Evolutionary conservation across 768 basidiomycete genomes (phyloP), one percentile per base, ranked within the genome.

Genomic region (Tricholomella constricta): DNA sequence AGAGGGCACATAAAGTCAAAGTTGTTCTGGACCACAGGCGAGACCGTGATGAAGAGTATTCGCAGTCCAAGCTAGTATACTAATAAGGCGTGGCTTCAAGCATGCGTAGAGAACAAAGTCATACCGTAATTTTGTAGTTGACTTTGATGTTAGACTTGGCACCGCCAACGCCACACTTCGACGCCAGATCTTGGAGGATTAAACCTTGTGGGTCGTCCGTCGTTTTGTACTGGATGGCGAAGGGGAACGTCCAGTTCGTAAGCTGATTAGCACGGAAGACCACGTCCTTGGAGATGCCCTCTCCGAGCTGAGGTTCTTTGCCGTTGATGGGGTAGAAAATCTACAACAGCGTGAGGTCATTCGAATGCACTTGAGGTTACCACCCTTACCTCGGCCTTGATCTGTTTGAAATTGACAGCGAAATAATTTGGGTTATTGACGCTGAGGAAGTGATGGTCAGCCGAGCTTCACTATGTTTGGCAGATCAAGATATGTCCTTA

Each of bases 381-480:
- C 37, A 36, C 0, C 55, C 69, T 47, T 66, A 87, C 87, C 35
- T 85, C 68, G 4, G 85, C 86, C 38, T 79, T 74, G 57, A 94
- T 81, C 51, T 79, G 78, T 48, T 79, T 78, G 67, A 94, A 78
- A 17, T 76, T 77, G 9, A 88, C 85, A 8, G 78, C 69, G 64
- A 94, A 91, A 69, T 82, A 91, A 66, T 93, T 93, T 25, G 91
- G 91, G 62, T 94, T 94, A 63, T 73, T 72, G 49, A 92, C 87
- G 25, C 90, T 93, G 59, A 2, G 51, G 32, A 32, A 32, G 32
- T 9, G 4, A 45, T 29, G 48, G 27, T 51, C 27, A 51, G 40
- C 60, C 32, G 19, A 23, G 17, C 23, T 17, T 34, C 17, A 26
- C 8, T 12, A 35, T 11, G 23, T n/a, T n/a, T n/a, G n/a, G n/a